A percentile compares a stretch with the other conserved stretches of the same genome.
Conservation (phyloP, 169 alveolate species). For the Plasmodium gaboni region DNA sequence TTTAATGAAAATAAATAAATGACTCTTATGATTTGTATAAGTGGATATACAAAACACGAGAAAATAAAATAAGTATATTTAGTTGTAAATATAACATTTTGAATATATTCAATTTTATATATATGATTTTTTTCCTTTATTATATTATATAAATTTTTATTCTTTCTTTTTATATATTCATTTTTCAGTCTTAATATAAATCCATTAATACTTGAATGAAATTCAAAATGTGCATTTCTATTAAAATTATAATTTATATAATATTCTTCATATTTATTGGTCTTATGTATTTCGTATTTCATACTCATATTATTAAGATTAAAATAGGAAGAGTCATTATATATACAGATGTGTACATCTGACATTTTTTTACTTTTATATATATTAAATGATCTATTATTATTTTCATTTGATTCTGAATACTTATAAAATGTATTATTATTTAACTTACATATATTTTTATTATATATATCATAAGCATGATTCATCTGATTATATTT, state of each 20-base stretch:
- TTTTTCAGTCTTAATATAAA: conserved; percentile 45
- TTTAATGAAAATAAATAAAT: conserved; percentile 50
- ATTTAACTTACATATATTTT: not conserved
- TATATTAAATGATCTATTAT: not conserved
- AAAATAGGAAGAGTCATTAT: conserved; percentile 44
- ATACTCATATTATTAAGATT: conserved; percentile 7
- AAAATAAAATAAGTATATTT: conserved; percentile 59
- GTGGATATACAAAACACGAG: conserved; percentile 29
- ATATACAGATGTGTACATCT: conserved; percentile 33
- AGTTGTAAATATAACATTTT: conserved; percentile 20
- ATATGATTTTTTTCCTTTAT: conserved; percentile 15
- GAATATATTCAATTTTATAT: conserved; percentile 38
- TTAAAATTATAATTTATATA: conserved; percentile 31
- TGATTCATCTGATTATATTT: too few species aligned
- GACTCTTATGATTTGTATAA: conserved; percentile 9
- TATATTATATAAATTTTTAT: conserved; percentile 15
- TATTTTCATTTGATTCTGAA: too few species aligned
- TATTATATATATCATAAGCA: too few species aligned
- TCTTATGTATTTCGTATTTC: conserved; percentile 23
- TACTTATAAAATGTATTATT: too few species aligned
- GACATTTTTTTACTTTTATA: not conserved
- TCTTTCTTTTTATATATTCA: conserved; percentile 54
- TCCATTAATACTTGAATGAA: conserved; percentile 18
- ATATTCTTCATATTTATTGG: conserved; percentile 32
- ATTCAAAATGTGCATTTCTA: conserved; percentile 42